Evolutionary conservation across 441 rosid genomes (phyloP).

Genomic region (Gossypium schwendimanii): DNA sequence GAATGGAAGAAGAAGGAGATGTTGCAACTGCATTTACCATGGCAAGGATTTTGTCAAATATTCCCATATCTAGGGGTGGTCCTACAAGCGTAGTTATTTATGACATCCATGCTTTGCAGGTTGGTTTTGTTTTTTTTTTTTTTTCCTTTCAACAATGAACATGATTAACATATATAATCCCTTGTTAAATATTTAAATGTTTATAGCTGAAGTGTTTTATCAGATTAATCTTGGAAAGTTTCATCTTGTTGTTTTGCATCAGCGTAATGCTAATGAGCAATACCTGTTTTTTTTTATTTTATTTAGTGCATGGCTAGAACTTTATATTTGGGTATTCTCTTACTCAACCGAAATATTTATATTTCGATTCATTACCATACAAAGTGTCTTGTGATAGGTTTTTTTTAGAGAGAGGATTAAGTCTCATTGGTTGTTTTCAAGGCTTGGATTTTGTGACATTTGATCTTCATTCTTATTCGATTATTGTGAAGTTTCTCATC

Average conservation of each 20-base stretch:
- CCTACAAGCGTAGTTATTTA: conserved; percentile 92
- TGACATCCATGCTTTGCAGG: conserved; percentile 97
- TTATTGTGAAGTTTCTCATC: too few species aligned
- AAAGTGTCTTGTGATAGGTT: background rate
- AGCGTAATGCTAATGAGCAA: background rate
- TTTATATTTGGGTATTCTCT: background rate
- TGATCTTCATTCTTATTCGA: too few species aligned
- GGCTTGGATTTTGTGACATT: background rate
- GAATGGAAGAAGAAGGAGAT: conserved; percentile 99
- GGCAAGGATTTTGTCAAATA: conserved; percentile 91
- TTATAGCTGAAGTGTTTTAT: background rate
- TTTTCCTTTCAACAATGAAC: background rate
- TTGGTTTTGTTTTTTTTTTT: background rate
- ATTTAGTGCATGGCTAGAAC: background rate
- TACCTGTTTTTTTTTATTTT: background rate
- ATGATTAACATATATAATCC: background rate
- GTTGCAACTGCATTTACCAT: conserved; percentile 97
- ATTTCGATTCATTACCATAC: background rate
- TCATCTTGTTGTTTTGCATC: background rate
- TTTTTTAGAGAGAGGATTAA: background rate
- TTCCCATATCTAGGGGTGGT: conserved; percentile 94
- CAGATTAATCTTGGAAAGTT: background rate
- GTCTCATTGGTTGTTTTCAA: background rate
- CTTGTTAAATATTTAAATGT: background rate
- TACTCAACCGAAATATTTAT: background rate